phyloP scores from a whole-genome alignment of 495 filamentous ascomycete genomes.

The Penicillium silybi region DNA sequence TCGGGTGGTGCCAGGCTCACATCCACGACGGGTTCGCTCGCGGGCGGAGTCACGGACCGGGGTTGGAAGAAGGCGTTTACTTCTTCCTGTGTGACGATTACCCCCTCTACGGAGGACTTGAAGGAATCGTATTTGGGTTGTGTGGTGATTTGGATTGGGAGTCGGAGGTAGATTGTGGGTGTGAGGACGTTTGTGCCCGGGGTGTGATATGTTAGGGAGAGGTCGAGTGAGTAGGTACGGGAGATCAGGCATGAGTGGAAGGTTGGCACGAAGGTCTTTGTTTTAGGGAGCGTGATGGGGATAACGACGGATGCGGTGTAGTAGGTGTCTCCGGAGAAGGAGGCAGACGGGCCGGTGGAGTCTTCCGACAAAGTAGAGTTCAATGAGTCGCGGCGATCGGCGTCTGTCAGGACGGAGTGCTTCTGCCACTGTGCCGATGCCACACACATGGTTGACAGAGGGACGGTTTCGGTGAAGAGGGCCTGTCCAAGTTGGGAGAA shows the following conservation, averaged over 20 bases:
- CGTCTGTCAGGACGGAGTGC: conserved; percentile 27
- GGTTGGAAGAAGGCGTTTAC: conserved; percentile 40
- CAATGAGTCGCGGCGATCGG: conserved; percentile 58
- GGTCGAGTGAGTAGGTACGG: conserved; percentile 70
- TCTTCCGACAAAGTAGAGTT: conserved; percentile 29
- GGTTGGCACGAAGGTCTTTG: conserved; percentile 74
- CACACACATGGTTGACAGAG: conserved; percentile 63
- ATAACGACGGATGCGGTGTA: conserved; percentile 69
- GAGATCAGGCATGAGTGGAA: conserved; percentile 86
- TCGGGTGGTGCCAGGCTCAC: conserved; percentile 15
- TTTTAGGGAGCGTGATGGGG: conserved; percentile 68
- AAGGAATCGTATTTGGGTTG: conserved; percentile 13
- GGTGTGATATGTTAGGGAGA: conserved; percentile 60
- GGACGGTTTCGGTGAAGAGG: conserved; percentile 59
- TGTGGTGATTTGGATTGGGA: conserved; percentile 73
- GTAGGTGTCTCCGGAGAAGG: conserved; percentile 41
- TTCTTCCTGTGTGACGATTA: conserved; percentile 32
- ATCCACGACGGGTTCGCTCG: conserved; percentile 10
- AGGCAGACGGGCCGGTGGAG: conserved; percentile 38
- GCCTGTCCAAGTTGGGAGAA: conserved; percentile 53
- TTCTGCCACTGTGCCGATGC: conserved; percentile 63
- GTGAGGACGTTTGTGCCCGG: conserved; percentile 50
- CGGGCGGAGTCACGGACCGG: conserved; percentile 25
- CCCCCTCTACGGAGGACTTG: conserved; percentile 13
- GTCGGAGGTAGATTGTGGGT: conserved; percentile 56